Evolutionary conservation across 352 stramenopile species (phyloP).

Genomic region (Pythium scleroteichum): DNA sequence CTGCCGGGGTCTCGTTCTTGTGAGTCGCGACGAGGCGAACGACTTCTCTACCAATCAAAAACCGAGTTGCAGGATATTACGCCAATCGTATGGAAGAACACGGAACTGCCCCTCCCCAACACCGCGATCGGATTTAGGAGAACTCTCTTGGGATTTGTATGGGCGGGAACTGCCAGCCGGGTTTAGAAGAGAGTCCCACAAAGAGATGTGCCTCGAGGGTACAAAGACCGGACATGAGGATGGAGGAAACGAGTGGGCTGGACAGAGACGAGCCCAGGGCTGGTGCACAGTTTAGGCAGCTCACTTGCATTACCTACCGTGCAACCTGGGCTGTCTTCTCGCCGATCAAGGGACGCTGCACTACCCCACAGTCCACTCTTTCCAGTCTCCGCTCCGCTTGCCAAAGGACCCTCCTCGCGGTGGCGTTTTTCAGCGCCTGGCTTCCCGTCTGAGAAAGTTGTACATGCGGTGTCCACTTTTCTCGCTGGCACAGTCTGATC

Average conservation of each 20-base stretch:
- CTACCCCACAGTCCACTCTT: too few species aligned
- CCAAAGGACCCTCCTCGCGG: too few species aligned
- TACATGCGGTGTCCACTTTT: neutral
- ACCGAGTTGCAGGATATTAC: neutral
- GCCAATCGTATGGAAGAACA: constrained; percentile 12
- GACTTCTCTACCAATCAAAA: constrained; percentile 12
- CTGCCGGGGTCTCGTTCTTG: neutral
- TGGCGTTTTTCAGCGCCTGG: too few species aligned
- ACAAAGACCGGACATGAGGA: neutral
- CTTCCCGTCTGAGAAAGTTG: too few species aligned
- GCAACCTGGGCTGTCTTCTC: neutral
- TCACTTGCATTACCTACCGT: neutral
- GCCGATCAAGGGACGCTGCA: too few species aligned
- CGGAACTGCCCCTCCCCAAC: neutral
- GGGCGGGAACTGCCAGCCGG: neutral
- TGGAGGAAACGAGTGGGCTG: neutral
- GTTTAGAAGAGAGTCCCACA: constrained; percentile 7
- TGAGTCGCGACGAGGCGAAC: constrained; percentile 1
- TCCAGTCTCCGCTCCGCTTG: too few species aligned
- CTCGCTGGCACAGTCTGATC: constrained; percentile 2
- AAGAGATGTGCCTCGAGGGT: neutral
- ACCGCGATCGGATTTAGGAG: constrained; percentile 8
- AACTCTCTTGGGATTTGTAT: constrained; percentile 6
- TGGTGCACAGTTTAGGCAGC: constrained; percentile 3
- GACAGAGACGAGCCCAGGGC: neutral